Base-by-base conservation (phyloP, 768 basidiomycete species). In the Suillus bovinus region DNA sequence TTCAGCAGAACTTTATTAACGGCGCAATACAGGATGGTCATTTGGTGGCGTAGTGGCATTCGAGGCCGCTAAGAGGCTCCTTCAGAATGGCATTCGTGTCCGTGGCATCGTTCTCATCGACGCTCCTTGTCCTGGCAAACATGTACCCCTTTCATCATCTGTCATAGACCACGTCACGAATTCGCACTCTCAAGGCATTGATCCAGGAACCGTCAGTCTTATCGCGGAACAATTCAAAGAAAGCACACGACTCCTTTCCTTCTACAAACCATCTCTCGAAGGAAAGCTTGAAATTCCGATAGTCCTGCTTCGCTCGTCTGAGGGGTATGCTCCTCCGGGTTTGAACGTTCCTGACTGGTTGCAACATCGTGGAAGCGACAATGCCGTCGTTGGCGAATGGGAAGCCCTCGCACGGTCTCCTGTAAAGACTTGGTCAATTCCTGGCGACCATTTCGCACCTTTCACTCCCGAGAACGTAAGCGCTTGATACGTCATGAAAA, bases 21-120 rank as follows among this genome's bases (percentile, higher is more conserved):
- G 36, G 24, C 0, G 54, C 36, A 55, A 11, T 2, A 36, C 59
- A 91, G 90, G 90, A 0, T 92, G 89, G 89, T 92, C 90, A 3
- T 89, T 92, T 64, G 90, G 90, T 14, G 90, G 89, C 2, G 84
- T 90, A 5, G 83, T 84, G 0, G 88, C 90, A 0, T 90, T 84
- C 66, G 90, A 90, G 67, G 74, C 84, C 3, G 83, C 86, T 20
- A 80, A 79, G 0, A 81, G 82, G 31, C 80, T 91, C 20, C 6
- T 14, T 14, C 17, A 56, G 1, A 75, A 68, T 5, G 84, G 81
- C 3, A 66, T 81, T 10, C 56, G 64, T 1, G 84, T 88, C 24
- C 74, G 76, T 57, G 90, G 88, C 0, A 75, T 91, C 49, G 65
- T 90, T 10, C 76, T 90, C 63, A 86, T 92, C 66, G 90, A 91